Evolutionary conservation across 2,329 filamentous ascomycete species (phyloP).

Genomic region (Botryotinia narcissicola): DNA sequence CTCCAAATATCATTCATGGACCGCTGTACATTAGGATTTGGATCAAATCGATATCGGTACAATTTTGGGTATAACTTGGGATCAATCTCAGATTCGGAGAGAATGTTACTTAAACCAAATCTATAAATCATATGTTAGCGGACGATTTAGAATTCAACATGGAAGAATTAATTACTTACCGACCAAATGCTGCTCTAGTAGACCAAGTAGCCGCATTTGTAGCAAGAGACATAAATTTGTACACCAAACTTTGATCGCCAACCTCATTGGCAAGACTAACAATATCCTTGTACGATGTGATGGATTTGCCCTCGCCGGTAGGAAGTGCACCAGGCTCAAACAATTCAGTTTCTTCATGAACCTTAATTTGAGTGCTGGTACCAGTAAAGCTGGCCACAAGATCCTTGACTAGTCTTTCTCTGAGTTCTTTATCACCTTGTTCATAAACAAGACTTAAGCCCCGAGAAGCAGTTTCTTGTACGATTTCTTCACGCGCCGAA

Average conservation of each 20-base stretch:
- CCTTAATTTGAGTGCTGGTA: constrained; percentile 70
- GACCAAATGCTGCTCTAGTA: constrained; percentile 91
- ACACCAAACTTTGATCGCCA: constrained; percentile 92
- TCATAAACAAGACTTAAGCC: constrained; percentile 93
- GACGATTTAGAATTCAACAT: neutral
- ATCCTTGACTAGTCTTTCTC: constrained; percentile 69
- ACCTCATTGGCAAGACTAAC: constrained; percentile 94
- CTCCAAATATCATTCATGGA: constrained; percentile 99
- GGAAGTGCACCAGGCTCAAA: constrained; percentile 26
- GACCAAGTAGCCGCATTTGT: constrained; percentile 97
- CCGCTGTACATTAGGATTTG: constrained; percentile 84
- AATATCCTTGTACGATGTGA: constrained; percentile 97
- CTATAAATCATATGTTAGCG: neutral
- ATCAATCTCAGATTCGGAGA: constrained; percentile 84
- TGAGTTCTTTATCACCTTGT: constrained; percentile 77
- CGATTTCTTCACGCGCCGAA: constrained; percentile 84
- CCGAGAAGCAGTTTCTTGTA: constrained; percentile 91
- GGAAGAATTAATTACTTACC: constrained; percentile 38
- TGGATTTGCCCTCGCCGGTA: constrained; percentile 53
- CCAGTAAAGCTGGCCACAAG: constrained; percentile 73
- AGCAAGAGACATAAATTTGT: constrained; percentile 97
- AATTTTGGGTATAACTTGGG: constrained; percentile 95
- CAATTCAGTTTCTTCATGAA: constrained; percentile 86
- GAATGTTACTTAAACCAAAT: constrained; percentile 87
- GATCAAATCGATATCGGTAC: constrained; percentile 91